phyloP scores from a whole-genome alignment of 352 stramenopile genomes.

The Aphanomyces stellatus region DNA sequence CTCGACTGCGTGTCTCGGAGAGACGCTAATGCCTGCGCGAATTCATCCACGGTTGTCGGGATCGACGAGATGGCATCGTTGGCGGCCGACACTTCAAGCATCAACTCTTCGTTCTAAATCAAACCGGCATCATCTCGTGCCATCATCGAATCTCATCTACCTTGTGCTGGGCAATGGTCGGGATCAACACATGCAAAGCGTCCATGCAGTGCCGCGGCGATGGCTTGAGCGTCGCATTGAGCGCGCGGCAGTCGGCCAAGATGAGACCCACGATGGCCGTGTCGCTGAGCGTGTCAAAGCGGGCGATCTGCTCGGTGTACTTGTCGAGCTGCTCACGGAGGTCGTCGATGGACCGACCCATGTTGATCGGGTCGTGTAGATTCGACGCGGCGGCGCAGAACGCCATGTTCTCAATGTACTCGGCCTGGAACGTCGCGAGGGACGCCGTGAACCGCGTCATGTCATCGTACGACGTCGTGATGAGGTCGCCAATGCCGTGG shows the following conservation, averaged over 20 bases:
- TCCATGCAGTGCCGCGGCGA: conserved; percentile 55
- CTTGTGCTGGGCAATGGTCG: conserved; percentile 46
- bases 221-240: conserved; percentile 56
- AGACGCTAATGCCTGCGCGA: conserved; percentile 47
- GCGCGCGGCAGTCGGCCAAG: conserved; percentile 42
- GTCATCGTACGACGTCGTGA: conserved; percentile 43
- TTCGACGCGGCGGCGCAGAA: conserved; percentile 44
- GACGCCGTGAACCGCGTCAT: conserved; percentile 42
- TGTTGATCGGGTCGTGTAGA: conserved; percentile 17
- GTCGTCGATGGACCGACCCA: conserved; percentile 38
- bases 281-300: conserved; percentile 47
- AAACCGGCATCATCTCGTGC: neutral
- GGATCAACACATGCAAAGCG: conserved; percentile 44
- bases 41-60: conserved; percentile 59
- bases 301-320: conserved; percentile 45
- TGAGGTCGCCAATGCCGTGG: conserved; percentile 37
- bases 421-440: conserved; percentile 65
- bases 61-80: conserved; percentile 69
- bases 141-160: neutral
- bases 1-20: conserved; percentile 40
- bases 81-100: conserved; percentile 38
- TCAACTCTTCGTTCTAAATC: conserved; percentile 36
- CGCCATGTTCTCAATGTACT: conserved; percentile 58
- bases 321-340: conserved; percentile 52
- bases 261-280: conserved; percentile 38